Evolutionary conservation across 1,284 basidiomycete species (phyloP).

Genomic region (Tilletia horrida): DNA sequence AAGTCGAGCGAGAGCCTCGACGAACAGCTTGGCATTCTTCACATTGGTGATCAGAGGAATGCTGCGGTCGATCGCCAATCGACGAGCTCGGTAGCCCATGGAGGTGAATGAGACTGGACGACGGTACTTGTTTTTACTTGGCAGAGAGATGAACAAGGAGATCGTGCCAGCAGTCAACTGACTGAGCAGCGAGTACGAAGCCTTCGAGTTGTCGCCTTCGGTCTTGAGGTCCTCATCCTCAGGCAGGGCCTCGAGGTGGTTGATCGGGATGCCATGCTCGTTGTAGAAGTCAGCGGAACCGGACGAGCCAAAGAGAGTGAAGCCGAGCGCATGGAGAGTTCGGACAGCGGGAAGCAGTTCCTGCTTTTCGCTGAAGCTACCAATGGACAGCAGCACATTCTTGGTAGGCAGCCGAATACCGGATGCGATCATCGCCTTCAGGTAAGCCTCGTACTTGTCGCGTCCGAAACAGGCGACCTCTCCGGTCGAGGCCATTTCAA

Average conservation of each 20-base stretch:
- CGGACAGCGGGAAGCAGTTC: slow-evolving; percentile 95
- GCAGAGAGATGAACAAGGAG: slow-evolving; percentile 93
- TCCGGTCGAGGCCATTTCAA: slow-evolving; percentile 99
- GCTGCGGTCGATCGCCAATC: slow-evolving; percentile 99
- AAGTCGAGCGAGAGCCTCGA: slow-evolving; percentile 78
- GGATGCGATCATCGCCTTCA: slow-evolving; percentile 93
- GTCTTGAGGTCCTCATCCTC: slow-evolving; percentile 49
- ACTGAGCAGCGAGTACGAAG: slow-evolving; percentile 52
- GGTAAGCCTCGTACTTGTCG: slow-evolving; percentile 96
- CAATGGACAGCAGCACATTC: slow-evolving; percentile 89
- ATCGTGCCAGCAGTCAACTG: slow-evolving; percentile 50
- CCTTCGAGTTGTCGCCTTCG: slow-evolving; percentile 44
- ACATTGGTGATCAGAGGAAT: slow-evolving; percentile 97
- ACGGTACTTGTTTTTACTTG: slow-evolving; percentile 95
- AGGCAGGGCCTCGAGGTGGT: slow-evolving; percentile 52
- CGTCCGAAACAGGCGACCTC: slow-evolving; percentile 97
- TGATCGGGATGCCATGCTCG: slow-evolving; percentile 52
- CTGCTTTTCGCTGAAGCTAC: slow-evolving; percentile 95
- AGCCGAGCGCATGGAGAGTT: slow-evolving; percentile 88
- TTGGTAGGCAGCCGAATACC: slow-evolving; percentile 91
- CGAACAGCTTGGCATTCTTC: slow-evolving; percentile 95
- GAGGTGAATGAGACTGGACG: slow-evolving; percentile 94
- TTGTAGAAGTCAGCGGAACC: slow-evolving; percentile 69
- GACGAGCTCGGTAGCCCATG: slow-evolving; percentile 92
- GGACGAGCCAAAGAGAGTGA: slow-evolving; percentile 93